phyloP scores from a whole-genome alignment of 1,284 basidiomycete species.

The Ceratobasidium sp. region DNA sequence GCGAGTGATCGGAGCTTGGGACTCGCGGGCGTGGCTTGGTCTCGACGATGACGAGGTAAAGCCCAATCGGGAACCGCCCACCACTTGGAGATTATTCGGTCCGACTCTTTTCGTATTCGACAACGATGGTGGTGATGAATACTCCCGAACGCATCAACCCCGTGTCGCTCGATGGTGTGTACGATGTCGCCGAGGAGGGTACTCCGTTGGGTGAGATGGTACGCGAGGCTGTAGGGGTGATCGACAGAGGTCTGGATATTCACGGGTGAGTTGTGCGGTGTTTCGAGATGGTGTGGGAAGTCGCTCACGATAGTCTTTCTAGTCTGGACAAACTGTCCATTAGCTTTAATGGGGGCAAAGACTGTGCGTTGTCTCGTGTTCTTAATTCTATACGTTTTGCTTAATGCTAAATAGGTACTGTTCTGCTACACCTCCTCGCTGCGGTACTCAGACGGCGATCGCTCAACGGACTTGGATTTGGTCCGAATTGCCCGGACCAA shows the following conservation, averaged over 20 bases:
- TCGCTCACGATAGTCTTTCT: slow-evolving; percentile 18
- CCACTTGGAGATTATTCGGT: not conserved
- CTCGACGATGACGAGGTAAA: slow-evolving; percentile 27
- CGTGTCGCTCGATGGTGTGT: slow-evolving; percentile 39
- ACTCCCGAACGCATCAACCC: slow-evolving; percentile 20
- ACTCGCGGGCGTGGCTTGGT: no score
- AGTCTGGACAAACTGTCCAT: slow-evolving; percentile 76
- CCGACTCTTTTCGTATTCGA: not conserved
- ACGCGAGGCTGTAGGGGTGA: slow-evolving; percentile 77
- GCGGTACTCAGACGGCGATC: slow-evolving; percentile 65
- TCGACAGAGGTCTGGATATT: slow-evolving; percentile 74
- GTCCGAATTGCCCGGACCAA: not conserved
- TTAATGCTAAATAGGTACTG: slow-evolving; percentile 70
- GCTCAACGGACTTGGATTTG: slow-evolving; percentile 26
- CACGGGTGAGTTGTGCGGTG: slow-evolving; percentile 81
- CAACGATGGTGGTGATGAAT: not conserved
- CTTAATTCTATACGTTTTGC: not conserved
- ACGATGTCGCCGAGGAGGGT: slow-evolving; percentile 26
- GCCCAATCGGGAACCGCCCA: not conserved
- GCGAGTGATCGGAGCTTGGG: slow-evolving; percentile 20
- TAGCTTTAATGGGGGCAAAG: slow-evolving; percentile 98
- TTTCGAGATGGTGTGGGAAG: not conserved
- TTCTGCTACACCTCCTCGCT: slow-evolving; percentile 88
- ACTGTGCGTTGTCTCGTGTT: slow-evolving; percentile 70
- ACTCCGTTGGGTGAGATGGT: slow-evolving; percentile 63